These are phyloP conservation scores for Rubroboletus satanas DNA, from an alignment of 768 basidiomycete genomes.

Conservation along the genomic window DNA sequence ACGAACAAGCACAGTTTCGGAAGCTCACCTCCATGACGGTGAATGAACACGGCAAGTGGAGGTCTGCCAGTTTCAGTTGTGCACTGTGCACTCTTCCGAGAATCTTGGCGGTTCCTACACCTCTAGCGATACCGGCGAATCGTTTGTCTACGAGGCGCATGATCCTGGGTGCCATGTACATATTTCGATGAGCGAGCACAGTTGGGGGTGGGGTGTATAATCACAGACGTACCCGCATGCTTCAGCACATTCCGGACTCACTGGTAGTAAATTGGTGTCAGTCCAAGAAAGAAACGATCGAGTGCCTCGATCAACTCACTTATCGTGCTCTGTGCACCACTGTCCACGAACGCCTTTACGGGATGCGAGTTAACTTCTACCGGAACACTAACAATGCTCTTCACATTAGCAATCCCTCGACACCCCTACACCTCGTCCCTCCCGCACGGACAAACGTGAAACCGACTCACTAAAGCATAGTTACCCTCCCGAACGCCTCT, in stretches of 20 bases:
- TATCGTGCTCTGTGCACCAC: conserved; percentile 95
- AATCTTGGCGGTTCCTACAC: conserved; percentile 93
- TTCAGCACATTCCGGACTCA: conserved; percentile 91
- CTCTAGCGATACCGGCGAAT: conserved; percentile 85
- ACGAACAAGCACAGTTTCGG: neutral
- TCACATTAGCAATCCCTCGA: conserved; percentile 12
- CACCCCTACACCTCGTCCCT: neutral
- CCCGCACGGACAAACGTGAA: neutral
- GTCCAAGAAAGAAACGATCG: neutral
- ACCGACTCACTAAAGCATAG: conserved; percentile 90
- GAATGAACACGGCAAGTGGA: conserved; percentile 85
- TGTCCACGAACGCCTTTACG: conserved; percentile 97
- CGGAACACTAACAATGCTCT: conserved; percentile 54
- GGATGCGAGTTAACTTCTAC: conserved; percentile 89
- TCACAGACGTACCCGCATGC: conserved; percentile 68
- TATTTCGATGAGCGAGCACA: neutral
- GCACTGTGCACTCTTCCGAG: conserved; percentile 92
- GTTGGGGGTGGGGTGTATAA: neutral
- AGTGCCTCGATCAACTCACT: conserved; percentile 48
- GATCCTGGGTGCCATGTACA: conserved; percentile 45
- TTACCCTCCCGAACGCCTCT: conserved; percentile 89
- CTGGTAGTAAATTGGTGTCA: conserved; percentile 35
- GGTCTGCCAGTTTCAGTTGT: conserved; percentile 82
- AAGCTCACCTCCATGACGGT: conserved; percentile 84
- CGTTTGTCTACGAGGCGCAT: conserved; percentile 91